Conservation (phyloP, 2,329 filamentous ascomycete genomes). For the Trichoderma koningii region DNA sequence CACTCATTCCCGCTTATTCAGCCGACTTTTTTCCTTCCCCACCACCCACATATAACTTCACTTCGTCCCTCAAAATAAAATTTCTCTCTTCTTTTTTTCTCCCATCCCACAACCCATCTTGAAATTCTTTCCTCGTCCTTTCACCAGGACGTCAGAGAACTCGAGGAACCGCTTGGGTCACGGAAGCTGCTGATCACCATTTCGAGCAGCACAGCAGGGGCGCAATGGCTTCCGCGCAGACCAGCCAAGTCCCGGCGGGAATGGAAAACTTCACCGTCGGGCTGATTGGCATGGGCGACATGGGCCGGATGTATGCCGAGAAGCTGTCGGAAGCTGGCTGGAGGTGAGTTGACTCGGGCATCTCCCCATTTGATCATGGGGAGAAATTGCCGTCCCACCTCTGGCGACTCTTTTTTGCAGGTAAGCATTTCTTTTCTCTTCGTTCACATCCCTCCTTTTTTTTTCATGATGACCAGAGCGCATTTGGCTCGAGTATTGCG, state of each 20-base stretch:
- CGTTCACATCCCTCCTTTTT: conserved; percentile 34
- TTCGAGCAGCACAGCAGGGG: conserved; percentile 33
- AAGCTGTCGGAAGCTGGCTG: conserved; percentile 88
- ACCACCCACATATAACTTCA: conserved; percentile 17
- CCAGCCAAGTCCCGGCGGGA: conserved; percentile 38
- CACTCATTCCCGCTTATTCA: conserved; percentile 9
- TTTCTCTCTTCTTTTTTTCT: conserved; percentile 27
- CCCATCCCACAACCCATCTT: conserved; percentile 15
- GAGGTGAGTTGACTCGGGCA: conserved; percentile 64
- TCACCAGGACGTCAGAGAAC: neutral
- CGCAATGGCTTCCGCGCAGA: conserved; percentile 37
- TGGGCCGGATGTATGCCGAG: conserved; percentile 98
- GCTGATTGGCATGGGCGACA: conserved; percentile 98
- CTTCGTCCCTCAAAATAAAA: conserved; percentile 13
- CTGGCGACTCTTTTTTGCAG: conserved; percentile 18
- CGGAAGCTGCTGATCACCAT: conserved; percentile 34
- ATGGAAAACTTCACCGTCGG: conserved; percentile 78
- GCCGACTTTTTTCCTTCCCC: conserved; percentile 13
- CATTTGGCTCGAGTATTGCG: conserved; percentile 99
- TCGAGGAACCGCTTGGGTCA: conserved; percentile 28
- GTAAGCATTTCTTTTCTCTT: conserved; percentile 25
- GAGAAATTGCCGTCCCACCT: neutral
- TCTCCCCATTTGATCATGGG: neutral
- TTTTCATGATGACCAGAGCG: conserved; percentile 98
- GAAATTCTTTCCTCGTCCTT: conserved; percentile 17